These are phyloP conservation scores for Globisporangium lucens DNA, from an alignment of 352 stramenopile species.

Conservation along the genomic window DNA sequence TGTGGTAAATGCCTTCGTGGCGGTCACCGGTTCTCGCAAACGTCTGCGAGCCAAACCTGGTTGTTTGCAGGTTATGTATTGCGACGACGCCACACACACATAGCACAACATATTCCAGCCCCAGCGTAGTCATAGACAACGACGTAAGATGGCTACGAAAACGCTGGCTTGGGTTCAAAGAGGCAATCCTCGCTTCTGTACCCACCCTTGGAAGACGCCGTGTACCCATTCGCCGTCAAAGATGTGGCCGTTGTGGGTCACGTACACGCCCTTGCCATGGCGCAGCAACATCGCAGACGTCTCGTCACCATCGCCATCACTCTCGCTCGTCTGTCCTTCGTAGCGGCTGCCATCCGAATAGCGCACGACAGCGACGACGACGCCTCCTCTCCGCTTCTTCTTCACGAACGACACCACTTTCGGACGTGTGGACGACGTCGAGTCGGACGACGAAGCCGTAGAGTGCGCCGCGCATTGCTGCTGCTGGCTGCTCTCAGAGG, in stretches of 20 bases:
- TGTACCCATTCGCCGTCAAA: slow-evolving; percentile 83
- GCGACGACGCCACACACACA: neutral
- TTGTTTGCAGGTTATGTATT: neutral
- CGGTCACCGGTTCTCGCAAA: slow-evolving; percentile 81
- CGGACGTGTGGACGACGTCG: slow-evolving; percentile 4
- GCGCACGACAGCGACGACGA: slow-evolving; percentile 31
- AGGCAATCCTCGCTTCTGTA: slow-evolving; percentile 2
- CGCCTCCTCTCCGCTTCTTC: slow-evolving; percentile 37
- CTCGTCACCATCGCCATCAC: slow-evolving; percentile 22
- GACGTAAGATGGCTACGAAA: neutral
- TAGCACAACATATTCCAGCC: slow-evolving; percentile 2
- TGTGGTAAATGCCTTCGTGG: slow-evolving; percentile 86
- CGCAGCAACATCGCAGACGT: slow-evolving; percentile 35
- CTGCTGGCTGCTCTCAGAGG: slow-evolving; percentile 1
- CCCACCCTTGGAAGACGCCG: slow-evolving; percentile 82
- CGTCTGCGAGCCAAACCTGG: slow-evolving; percentile 79
- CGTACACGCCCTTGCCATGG: slow-evolving; percentile 61
- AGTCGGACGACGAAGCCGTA: neutral
- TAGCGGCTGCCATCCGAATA: slow-evolving; percentile 74
- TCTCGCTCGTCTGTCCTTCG: slow-evolving; percentile 34
- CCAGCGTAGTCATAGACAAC: slow-evolving; percentile 6
- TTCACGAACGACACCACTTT: slow-evolving; percentile 47
- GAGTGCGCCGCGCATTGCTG: neutral
- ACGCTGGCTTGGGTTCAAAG: neutral
- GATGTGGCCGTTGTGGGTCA: slow-evolving; percentile 52